Base-by-base conservation (phyloP, 768 basidiomycete species). In the Plicaturopsis crispa region DNA sequence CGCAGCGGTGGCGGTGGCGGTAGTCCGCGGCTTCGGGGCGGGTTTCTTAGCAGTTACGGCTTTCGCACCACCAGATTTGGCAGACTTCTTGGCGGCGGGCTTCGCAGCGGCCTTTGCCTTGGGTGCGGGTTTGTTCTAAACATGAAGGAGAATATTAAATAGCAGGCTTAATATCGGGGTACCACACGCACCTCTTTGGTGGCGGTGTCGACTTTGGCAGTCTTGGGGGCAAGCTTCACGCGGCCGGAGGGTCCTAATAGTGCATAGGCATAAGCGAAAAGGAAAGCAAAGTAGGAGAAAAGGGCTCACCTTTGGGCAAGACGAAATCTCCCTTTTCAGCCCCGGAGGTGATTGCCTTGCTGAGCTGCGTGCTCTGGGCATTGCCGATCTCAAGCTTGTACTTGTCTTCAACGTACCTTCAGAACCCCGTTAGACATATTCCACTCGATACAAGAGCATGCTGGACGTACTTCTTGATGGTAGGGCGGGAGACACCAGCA, bases 391-490 rank as follows among this genome's bases (percentile, higher is more conserved):
- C 78, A 45, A 94, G 61, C 46, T 76, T 70, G 69, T 89, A 93
- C 48, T 72, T 77, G 48, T 87, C 79, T 58, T 89, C 84, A 35
- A 92, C 81, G 59, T 65, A 94, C 64, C 87, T 91, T 44, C 31
- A 28, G 38, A 36, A 41, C 39, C 40, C 44, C 23, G 30, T 31
- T 55, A 5, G 50, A 52, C 42, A 52, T 38, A 28, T 37, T 44
- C 43, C 40, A 44, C 42, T 41, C 42, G 33, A 22, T 40, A 24
- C 22, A 23, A 16, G 43, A 35, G 35, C 30, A 23, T 19, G 44
- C 28, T 28, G 31, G 38, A 35, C 49, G 42, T 68, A 93, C 85
- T 88, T 94, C 79, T 96, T 96, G 67, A 96, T 92, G 53, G 81
- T 76, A 40, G 81, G 86, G 34, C 93, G 81, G 48, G 89, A 93